These are phyloP conservation scores for Haplosporangium sp. DNA, from an alignment of 371 early-diverging fungal species.

Conservation along the genomic window DNA sequence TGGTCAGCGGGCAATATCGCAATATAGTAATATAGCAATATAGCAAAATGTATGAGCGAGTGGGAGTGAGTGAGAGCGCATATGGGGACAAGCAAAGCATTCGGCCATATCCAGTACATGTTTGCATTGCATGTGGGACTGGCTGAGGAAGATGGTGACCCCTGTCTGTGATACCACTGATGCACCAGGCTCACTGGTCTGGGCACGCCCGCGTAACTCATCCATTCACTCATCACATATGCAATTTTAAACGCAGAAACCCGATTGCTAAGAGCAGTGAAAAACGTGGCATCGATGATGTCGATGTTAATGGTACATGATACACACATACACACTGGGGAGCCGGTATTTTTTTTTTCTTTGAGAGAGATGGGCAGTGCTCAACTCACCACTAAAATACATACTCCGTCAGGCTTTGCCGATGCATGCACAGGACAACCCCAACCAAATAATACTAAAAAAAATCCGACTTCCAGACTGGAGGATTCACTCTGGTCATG, in stretches of 20 bases:
- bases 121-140: no score
- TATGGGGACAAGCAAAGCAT: no score
- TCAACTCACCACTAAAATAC: no score
- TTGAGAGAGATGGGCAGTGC: no score
- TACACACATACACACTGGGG: not conserved
- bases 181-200: not conserved
- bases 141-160: no score
- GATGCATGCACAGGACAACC: conserved; percentile 17
- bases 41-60: no score
- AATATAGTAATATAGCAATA: no score
- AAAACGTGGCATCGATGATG: conserved; percentile 16
- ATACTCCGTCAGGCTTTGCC: not conserved
- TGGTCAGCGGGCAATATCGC: no score
- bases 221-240: not conserved
- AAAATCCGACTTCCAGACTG: not conserved
- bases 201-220: not conserved
- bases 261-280: not conserved
- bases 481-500: not conserved
- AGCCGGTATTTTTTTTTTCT: not conserved
- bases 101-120: no score
- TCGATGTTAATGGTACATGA: not conserved
- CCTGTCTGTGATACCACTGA: not conserved
- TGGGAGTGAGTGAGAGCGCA: no score
- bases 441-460: not conserved
- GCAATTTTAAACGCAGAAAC: not conserved